These are phyloP conservation scores for Hermanozyma aechmeae DNA, from an alignment of 805 yeast genomes.

Conservation along the genomic window DNA sequence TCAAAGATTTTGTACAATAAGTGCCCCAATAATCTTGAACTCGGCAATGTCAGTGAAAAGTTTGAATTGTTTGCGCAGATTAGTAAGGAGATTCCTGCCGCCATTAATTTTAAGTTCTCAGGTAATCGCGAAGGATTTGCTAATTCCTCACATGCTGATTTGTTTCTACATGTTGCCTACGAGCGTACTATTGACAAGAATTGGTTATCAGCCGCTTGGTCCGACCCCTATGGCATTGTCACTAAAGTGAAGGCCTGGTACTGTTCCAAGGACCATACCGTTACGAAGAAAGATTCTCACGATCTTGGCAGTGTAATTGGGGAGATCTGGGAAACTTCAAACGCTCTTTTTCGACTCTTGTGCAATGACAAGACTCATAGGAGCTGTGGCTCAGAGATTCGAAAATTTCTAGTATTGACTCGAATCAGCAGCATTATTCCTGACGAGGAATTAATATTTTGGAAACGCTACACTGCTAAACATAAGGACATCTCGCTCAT, in stretches of 20 bases:
- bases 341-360: constrained; percentile 29
- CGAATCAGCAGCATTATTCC: constrained; percentile 67
- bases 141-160: constrained; percentile 42
- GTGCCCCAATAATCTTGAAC: constrained; percentile 28
- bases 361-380: constrained; percentile 23
- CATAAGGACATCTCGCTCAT: constrained; percentile 50
- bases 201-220: constrained; percentile 86
- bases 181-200: constrained; percentile 70
- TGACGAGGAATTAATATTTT: constrained; percentile 71
- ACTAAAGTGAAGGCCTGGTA: constrained; percentile 61
- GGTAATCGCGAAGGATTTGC: constrained; percentile 14
- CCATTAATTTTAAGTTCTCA: constrained; percentile 27
- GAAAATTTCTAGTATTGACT: constrained; percentile 57
- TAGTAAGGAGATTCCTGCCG: constrained; percentile 28
- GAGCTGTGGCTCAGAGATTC: constrained; percentile 35
- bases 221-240: constrained; percentile 70
- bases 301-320: constrained; percentile 44
- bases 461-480: constrained; percentile 64
- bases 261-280: constrained; percentile 18
- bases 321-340: constrained; percentile 57
- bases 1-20: constrained; percentile 51
- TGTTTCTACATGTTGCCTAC: constrained; percentile 78
- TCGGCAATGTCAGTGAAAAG: constrained; percentile 4
- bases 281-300: constrained; percentile 12
- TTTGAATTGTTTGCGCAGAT: constrained; percentile 19